These are phyloP conservation scores for Nasturtium officinale DNA, from an alignment of 345 rosid species.

Conservation along the genomic window DNA sequence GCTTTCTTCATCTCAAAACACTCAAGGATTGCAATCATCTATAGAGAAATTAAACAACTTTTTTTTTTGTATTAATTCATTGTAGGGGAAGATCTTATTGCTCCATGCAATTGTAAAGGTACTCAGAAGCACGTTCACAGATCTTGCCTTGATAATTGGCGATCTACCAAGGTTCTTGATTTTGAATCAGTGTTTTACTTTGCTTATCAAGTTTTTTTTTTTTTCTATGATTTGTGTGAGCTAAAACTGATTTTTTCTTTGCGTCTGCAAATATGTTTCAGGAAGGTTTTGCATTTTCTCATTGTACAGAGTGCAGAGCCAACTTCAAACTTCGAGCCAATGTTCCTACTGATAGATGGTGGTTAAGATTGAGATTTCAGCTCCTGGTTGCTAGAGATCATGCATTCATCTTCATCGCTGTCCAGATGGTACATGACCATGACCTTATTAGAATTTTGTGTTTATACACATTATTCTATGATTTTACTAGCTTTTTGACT, in stretches of 20 bases:
- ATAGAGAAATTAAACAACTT: constrained; percentile 9
- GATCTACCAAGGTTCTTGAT: constrained; percentile 78
- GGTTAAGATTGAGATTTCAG: constrained; percentile 98
- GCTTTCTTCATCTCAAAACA: neutral
- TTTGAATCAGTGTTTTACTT: neutral
- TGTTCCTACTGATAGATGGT: constrained; percentile 98
- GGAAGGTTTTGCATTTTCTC: constrained; percentile 99
- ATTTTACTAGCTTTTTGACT: neutral
- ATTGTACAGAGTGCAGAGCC: constrained; percentile 99
- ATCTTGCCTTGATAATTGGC: constrained; percentile 96
- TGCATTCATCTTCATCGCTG: constrained; percentile 82
- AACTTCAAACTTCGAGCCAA: constrained; percentile 86
- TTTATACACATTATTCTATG: neutral
- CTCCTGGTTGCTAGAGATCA: constrained; percentile 97
- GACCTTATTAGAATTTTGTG: neutral
- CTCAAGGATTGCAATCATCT: neutral
- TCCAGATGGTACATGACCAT: constrained; percentile 78
- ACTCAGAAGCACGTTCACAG: constrained; percentile 98
- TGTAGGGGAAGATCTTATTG: constrained; percentile 91
- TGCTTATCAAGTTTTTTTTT: constrained; percentile 3
- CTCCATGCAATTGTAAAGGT: constrained; percentile 97
- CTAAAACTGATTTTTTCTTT: constrained; percentile 8
- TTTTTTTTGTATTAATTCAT: constrained; percentile 33
- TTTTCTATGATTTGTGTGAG: constrained; percentile 11
- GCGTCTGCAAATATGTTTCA: constrained; percentile 40